Percentiles rank a stretch among this genome's conserved stretches.
Evolutionary conservation across 2,329 filamentous ascomycete genomes (phyloP).

Genomic region (Penicillium palitans): DNA sequence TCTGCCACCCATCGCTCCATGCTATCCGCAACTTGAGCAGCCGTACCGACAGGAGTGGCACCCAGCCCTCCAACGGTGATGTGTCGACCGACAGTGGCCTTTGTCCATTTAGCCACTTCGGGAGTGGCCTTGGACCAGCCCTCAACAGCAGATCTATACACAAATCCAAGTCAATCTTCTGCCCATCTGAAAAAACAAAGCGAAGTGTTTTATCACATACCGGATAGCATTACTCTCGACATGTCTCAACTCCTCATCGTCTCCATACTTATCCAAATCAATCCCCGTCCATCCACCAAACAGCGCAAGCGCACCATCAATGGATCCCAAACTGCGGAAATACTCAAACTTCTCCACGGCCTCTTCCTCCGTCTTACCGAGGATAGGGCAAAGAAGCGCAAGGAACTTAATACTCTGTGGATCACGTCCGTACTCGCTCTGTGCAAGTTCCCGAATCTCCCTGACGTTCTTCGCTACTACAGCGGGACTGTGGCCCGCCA

Average conservation of each 20-base stretch:
- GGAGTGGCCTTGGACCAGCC: slow-evolving; percentile 58
- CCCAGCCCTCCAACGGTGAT: slow-evolving; percentile 68
- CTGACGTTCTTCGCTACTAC: slow-evolving; percentile 63
- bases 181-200: slow-evolving; percentile 3
- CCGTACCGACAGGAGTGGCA: slow-evolving; percentile 63
- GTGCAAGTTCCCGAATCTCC: slow-evolving; percentile 61
- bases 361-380: slow-evolving; percentile 66
- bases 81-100: slow-evolving; percentile 67
- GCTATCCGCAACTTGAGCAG: slow-evolving; percentile 64
- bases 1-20: slow-evolving; percentile 68
- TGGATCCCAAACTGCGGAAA: slow-evolving; percentile 60
- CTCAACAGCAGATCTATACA: slow-evolving; percentile 50
- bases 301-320: slow-evolving; percentile 67
- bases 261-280: slow-evolving; percentile 60
- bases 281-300: slow-evolving; percentile 76
- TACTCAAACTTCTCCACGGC: slow-evolving; percentile 64
- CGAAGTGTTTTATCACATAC: slow-evolving; percentile 29
- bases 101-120: slow-evolving; percentile 68
- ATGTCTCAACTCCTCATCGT: slow-evolving; percentile 63
- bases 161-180: slow-evolving; percentile 4
- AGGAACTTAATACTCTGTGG: slow-evolving; percentile 65
- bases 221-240: slow-evolving; percentile 63
- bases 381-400: slow-evolving; percentile 64
- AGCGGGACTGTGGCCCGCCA: slow-evolving; percentile 63
- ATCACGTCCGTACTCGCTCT: slow-evolving; percentile 56